phyloP scores from a whole-genome alignment of 2,329 filamentous ascomycete genomes.

The Pseudocercospora macadamiae region DNA sequence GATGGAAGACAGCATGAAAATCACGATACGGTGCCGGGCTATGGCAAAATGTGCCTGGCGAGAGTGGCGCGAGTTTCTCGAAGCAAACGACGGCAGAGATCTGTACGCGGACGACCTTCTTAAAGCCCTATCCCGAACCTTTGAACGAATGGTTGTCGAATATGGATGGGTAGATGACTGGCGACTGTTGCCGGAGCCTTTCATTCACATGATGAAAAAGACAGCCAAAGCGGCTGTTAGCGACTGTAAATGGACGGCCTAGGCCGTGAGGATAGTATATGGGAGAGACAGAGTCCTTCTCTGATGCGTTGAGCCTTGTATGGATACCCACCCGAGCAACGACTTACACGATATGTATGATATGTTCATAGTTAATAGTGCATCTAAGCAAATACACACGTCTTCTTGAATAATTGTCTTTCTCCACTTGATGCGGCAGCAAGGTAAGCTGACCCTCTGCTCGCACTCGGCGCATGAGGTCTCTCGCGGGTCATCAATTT shows the following conservation, averaged over 20 bases:
- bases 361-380: neutral
- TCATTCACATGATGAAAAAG: conserved; percentile 11
- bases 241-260: neutral
- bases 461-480: too few species aligned
- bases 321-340: conserved; percentile 6
- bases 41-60: conserved; percentile 23
- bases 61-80: conserved; percentile 20
- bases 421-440: too few species aligned
- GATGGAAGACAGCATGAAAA: neutral
- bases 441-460: too few species aligned
- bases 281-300: too few species aligned
- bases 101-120: conserved; percentile 9
- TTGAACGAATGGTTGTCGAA: conserved; percentile 12
- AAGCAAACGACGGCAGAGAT: conserved; percentile 6
- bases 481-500: too few species aligned
- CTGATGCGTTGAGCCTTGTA: neutral
- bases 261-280: too few species aligned
- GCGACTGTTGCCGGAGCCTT: neutral
- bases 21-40: conserved; percentile 19
- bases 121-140: conserved; percentile 7
- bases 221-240: conserved; percentile 2
- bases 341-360: conserved; percentile 1
- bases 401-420: too few species aligned
- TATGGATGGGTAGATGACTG: conserved; percentile 15
- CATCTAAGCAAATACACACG: neutral